Evolutionary conservation across 805 yeast species (phyloP), one percentile per base, ranked within the genome.

Genomic region (Millerozyma acaciae): DNA sequence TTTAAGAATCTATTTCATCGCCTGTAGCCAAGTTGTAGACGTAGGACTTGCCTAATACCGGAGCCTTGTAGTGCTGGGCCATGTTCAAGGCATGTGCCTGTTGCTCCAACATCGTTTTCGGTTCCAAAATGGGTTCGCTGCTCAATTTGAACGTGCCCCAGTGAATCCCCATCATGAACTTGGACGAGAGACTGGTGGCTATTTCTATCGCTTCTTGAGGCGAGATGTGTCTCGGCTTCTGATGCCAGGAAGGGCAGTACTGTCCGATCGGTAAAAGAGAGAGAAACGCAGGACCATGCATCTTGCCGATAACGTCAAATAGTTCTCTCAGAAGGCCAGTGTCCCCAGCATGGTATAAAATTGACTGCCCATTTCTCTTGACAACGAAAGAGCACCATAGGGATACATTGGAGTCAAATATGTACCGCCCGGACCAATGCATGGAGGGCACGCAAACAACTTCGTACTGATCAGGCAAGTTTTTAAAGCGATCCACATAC

Each of bases 141-240:
- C 95, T 84, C 45, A 90, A 61, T 16, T 87, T 79, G 59, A 88
- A 90, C 0, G 97, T 90, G 0, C 97, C 97, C 95, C 96, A 90
- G 57, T 90, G 97, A 20, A 90, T 87, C 1, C 97, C 97, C 32
- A 83, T 74, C 59, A 85, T 75, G 40, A 71, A 74, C 36, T 69
- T 55, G 2, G 85, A 78, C 5, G 70, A 60, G 37, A 87, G 48
- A 41, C 81, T 84, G 10, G 69, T 50, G 72, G 79, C 78, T 4
- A 88, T 80, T 39, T 75, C 65, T 3, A 84, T 41, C 8, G 89
- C 78, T 48, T 90, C 97, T 23, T 61, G 68, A 0, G 97, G 97
- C 31, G 79, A 77, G 30, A 81, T 84, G 52, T 90, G 97, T 45
- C 96, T 74, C 4, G 96, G 90, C 37, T 75, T 74, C 50, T 90